These are phyloP conservation scores for Sisymbrium altissimum DNA, from an alignment of 345 rosid species.

Conservation along the genomic window DNA sequence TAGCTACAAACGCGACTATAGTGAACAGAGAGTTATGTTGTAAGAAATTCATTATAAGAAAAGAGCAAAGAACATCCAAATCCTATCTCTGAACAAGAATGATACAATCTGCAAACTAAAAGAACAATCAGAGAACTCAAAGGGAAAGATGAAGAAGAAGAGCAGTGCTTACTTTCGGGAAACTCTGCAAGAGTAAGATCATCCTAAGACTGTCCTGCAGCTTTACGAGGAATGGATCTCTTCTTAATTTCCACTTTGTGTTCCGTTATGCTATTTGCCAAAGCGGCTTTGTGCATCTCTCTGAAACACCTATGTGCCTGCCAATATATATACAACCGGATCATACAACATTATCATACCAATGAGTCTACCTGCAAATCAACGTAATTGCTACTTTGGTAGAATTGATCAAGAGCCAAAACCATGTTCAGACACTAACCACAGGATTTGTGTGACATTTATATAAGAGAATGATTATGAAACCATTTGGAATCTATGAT, in stretches of 20 bases:
- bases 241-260: constrained; percentile 86
- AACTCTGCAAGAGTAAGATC: constrained; percentile 95
- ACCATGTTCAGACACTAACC: no score
- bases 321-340: constrained; percentile 9
- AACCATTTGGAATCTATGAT: no score
- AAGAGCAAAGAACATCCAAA: neutral
- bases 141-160: neutral
- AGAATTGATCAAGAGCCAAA: no score
- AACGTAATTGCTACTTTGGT: no score
- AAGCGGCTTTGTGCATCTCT: constrained; percentile 95
- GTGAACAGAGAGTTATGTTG: neutral
- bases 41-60: neutral
- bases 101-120: constrained; percentile 6
- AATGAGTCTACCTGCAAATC: neutral
- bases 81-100: neutral
- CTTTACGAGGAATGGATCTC: constrained; percentile 94
- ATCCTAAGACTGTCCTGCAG: constrained; percentile 97
- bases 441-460: no score
- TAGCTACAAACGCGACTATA: no score
- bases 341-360: neutral
- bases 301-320: constrained; percentile 90
- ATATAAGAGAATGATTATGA: no score
- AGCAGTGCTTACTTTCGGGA: constrained; percentile 81
- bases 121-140: constrained; percentile 3
- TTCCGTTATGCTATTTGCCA: constrained; percentile 90